Conservation (phyloP, 1,284 basidiomycete species). For the Boletellus sp. region DNA sequence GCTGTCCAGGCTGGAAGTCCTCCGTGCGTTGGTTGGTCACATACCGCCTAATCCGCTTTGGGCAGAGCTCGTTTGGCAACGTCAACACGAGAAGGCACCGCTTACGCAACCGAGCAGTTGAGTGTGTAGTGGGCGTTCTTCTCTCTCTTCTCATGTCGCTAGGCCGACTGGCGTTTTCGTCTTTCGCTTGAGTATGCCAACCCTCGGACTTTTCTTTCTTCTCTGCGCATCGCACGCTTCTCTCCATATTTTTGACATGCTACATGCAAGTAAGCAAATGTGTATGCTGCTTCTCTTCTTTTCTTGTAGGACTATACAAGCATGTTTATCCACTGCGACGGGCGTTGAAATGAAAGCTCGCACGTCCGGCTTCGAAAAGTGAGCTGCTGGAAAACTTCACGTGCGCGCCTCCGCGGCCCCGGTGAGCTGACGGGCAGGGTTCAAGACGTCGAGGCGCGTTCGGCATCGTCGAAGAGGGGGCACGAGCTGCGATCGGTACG, state of each 20-base stretch:
- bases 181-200: neutral
- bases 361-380: no score
- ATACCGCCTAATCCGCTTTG: conserved; percentile 88
- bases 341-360: no score
- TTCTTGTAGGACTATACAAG: conserved; percentile 18
- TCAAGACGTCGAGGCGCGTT: no score
- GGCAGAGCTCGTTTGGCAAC: conserved; percentile 84
- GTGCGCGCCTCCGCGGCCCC: no score
- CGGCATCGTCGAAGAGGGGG: no score
- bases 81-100: conserved; percentile 48
- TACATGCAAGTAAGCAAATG: conserved; percentile 8
- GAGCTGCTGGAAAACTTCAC: no score
- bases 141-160: neutral
- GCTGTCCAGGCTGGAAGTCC: conserved; percentile 68
- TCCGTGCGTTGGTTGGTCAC: conserved; percentile 76
- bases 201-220: conserved; percentile 4
- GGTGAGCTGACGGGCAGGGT: no score
- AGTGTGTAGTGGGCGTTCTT: neutral
- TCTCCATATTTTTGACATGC: conserved; percentile 15
- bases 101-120: conserved; percentile 10
- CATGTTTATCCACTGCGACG: no score
- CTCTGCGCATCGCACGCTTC: neutral
- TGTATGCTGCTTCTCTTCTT: conserved; percentile 9
- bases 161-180: neutral
- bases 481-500: no score